Base-by-base conservation (phyloP, 495 filamentous ascomycete species). In the Pyrenula aspistea region DNA sequence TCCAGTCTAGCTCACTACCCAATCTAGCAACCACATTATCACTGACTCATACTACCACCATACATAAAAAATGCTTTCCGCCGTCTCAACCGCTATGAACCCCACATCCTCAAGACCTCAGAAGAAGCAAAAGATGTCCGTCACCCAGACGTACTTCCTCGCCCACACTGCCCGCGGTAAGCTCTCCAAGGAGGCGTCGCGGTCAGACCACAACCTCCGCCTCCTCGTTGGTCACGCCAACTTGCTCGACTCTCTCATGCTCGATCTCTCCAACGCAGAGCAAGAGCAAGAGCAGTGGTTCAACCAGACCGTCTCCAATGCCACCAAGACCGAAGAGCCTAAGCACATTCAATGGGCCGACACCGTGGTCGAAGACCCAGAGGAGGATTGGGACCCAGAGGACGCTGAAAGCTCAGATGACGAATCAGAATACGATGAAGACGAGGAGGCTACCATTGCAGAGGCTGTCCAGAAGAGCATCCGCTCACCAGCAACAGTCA, bases 201-300 rank as follows among this genome's bases (percentile, higher is more conserved):
- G 83, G 59, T 77, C 85, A 62, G 94, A 97, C 67, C 94, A 97
- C 77, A 84, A 96, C 76, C 87, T 98, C 58, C 83, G 92, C 65
- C 83, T 91, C 12, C 83, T 98, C 55, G 93, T 98, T 59, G 86
- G 94, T 57, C 93, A 98, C 73, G 93, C 93, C 78, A 98, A 98
- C 79, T 84, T 98, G 12, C 88, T 98, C 63, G 93, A 98, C 75
- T 84, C 84, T 12, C 77, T 98, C 62, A 97, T 96, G 93, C 76
- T 96, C 59, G 91, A 95, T 67, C 88, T 98, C 19, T 83, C 87
- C 69, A 87, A 94, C 48, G 93, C 94, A 65, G 94, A 98, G 76
- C 81, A 83, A 59, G 91, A 97, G 68, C 93, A 97, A 71, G 93
- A 97, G 72, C 85, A 80, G 55, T 97, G 94, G 94, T 97, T 96